Base-by-base conservation (phyloP, 2,329 filamentous ascomycete species). In the Scytalidium lignicola region DNA sequence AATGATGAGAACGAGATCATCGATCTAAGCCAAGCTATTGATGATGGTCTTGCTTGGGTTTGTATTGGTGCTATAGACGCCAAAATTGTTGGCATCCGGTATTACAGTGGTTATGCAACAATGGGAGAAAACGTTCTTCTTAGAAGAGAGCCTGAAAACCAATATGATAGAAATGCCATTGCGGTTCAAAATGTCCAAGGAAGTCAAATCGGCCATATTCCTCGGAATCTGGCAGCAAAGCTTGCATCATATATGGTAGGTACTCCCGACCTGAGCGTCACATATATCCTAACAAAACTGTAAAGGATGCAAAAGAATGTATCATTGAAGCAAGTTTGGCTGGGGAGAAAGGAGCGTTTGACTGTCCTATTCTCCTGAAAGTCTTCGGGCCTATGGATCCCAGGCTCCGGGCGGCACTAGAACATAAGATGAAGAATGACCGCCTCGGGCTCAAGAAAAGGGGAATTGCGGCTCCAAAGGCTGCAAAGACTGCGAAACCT, bases 161-260 rank as follows among this genome's bases (percentile, higher is more conserved):
- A 68, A 56, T 88, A 86, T 61, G 88, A 93, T 62, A 54, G 57
- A 5, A 93, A 93, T 67, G 89, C 89, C 0, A 89, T 95, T 50
- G 79, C 82, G 4, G 80, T 95, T 1, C 76, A 87, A 58, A 95
- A 93, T 64, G 87, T 91, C 13, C 78, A 86, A 61, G 78, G 81
- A 15, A 65, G 67, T 7, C 89, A 95, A 60, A 88, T 95, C 58
- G 90, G 90, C 1, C 89, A 95, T 66, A 73, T 95, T 39, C 85
- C 87, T 6, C 74, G 80, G 12, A 73, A 68, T 1, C 62, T 89
- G 19, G 88, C 83, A 1, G 70, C 74, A n/a, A 92, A 87, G 65
- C 69, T 96, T 47, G 82, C 88, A 0, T 79, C 76, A 2, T 90
- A 88, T 62, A 74, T 95, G 62, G 83, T 85, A 65, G 59, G 72